Percentiles rank a stretch among this genome's conserved stretches.
phyloP scores from a whole-genome alignment of 345 rosid genomes.

The Noccaea caerulescens region DNA sequence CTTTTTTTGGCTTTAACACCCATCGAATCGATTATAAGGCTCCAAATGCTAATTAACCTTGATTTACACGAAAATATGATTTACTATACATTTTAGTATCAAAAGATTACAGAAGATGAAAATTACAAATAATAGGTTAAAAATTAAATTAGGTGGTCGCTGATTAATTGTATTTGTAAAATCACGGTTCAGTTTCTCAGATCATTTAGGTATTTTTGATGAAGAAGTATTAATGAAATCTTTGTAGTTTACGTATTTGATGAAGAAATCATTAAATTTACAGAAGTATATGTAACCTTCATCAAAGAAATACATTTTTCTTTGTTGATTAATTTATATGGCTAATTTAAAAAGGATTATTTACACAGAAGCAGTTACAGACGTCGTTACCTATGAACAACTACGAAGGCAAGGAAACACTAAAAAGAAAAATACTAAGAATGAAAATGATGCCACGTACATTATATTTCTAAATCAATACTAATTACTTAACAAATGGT shows the following conservation, averaged over 20 bases:
- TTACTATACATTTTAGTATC: too few species aligned
- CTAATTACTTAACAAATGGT: neutral
- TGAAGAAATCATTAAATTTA: slow-evolving; percentile 21
- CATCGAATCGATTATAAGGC: too few species aligned
- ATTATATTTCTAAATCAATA: neutral
- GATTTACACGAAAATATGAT: too few species aligned
- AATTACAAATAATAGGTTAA: too few species aligned
- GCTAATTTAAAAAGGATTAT: neutral
- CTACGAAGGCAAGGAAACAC: neutral
- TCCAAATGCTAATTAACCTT: too few species aligned
- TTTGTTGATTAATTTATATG: neutral
- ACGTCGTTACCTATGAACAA: slow-evolving; percentile 28
- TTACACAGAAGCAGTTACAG: neutral
- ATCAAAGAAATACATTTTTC: neutral
- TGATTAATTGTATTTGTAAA: too few species aligned
- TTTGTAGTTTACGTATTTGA: too few species aligned
- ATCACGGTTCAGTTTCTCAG: neutral
- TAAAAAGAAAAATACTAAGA: too few species aligned
- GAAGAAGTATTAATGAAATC: too few species aligned
- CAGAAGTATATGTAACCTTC: slow-evolving; percentile 1
- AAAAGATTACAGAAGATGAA: too few species aligned
- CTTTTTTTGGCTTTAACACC: too few species aligned
- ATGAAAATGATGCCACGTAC: neutral
- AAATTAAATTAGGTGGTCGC: neutral
- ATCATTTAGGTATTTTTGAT: neutral